Base-by-base conservation (phyloP, 2,329 filamentous ascomycete species). In the Rutstroemia sp. region DNA sequence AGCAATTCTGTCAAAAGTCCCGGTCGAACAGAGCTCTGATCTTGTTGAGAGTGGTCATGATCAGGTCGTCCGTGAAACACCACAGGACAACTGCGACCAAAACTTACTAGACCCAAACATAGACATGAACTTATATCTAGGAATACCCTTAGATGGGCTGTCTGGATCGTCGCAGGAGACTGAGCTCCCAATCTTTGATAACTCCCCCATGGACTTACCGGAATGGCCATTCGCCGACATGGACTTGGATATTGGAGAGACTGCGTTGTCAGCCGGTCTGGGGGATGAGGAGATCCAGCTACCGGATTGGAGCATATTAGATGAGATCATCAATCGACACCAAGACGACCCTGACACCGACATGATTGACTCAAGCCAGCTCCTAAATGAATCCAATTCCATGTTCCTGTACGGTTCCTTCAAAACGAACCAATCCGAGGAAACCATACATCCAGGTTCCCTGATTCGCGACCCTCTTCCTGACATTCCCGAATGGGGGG, bases 401-500 rank as follows among this genome's bases (percentile, higher is more conserved):
- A 42, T 17, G 4, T 8, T 42, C 37, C 4, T 21, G 8, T 17
- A 23, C 42, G 17, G 6, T 25, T 44, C 46, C 34, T 50, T 10
- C 21, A 23, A 50, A 23, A 25, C 9, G n/a, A 6, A 3, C 42
- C 46, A n/a, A 9, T 42, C n/a, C 5, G n/a, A 8, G 27, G 39
- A 7, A 17, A 30, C 14, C 1, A n/a, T 23, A 9, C 23, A 17
- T 21, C 14, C n/a, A n/a, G 8, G 5, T 19, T n/a, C 23, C 2
- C 7, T 4, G n/a, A 19, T 10, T 3, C 34, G 19, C 2, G 27
- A 54, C 12, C 23, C n/a, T 30, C 25, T 54, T 21, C 25, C 44
- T 4, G 45, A 54, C 27, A 54, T 54, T n/a, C 16, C 44, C 27
- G 34, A 34, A 30, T 49, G 52, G 52, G 27, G 21, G 49, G 34